A percentile compares a stretch with the other conserved stretches of the same genome.
phyloP scores from a whole-genome alignment of 2,329 filamentous ascomycete species.

The Trichoderma lentiforme region DNA sequence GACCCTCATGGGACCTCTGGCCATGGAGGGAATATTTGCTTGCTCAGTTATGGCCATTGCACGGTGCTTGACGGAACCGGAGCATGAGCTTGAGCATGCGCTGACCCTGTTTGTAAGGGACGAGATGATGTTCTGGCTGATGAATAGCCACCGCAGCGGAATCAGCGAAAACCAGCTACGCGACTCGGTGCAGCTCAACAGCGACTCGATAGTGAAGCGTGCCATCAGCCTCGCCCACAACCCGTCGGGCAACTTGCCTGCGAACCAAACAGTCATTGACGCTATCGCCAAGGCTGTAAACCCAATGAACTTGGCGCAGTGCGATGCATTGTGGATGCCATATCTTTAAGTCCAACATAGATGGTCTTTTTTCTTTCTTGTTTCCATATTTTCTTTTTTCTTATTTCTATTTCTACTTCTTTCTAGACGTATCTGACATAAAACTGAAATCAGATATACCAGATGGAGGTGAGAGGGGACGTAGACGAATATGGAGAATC shows the following conservation, averaged over 20 bases:
- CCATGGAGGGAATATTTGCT: slow-evolving; percentile 95
- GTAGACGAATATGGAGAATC: neutral
- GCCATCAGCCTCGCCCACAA: slow-evolving; percentile 78
- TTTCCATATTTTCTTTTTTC: neutral
- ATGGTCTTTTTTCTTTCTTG: neutral
- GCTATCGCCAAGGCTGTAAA: slow-evolving; percentile 89
- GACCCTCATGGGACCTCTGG: slow-evolving; percentile 90
- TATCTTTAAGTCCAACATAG: slow-evolving; percentile 64
- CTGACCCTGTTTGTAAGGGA: slow-evolving; percentile 93
- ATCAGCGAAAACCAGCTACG: slow-evolving; percentile 64
- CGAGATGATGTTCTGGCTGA: slow-evolving; percentile 98
- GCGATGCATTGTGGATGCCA: slow-evolving; percentile 95
- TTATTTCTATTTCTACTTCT: neutral
- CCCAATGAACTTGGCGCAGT: slow-evolving; percentile 81
- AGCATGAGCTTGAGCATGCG: slow-evolving; percentile 89
- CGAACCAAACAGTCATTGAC: slow-evolving; percentile 96
- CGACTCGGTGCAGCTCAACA: slow-evolving; percentile 80
- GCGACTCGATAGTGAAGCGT: slow-evolving; percentile 86
- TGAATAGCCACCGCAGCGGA: slow-evolving; percentile 63
- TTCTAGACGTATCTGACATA: neutral
- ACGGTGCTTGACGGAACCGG: slow-evolving; percentile 84
- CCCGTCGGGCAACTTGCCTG: slow-evolving; percentile 77
- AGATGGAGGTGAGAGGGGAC: neutral
- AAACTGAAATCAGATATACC: neutral
- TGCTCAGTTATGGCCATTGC: slow-evolving; percentile 95